Evolutionary conservation across 2,329 filamentous ascomycete species (phyloP).

Genomic region (Teratosphaeria epicoccoides): DNA sequence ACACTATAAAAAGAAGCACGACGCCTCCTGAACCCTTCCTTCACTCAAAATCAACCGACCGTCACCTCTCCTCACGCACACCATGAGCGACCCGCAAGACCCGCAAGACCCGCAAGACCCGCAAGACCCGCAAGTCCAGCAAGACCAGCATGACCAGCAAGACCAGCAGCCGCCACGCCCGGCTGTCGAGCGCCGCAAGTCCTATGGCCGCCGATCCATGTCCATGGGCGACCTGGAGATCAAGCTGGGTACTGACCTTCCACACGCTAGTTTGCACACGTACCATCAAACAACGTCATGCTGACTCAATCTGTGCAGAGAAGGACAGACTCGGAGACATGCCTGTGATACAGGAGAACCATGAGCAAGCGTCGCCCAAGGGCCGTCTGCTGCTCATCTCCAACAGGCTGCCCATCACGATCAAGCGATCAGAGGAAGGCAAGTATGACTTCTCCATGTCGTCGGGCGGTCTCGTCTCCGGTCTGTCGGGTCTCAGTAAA

Average conservation of each 20-base stretch:
- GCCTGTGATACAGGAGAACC: slow-evolving; percentile 23
- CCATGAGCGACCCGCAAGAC: background rate
- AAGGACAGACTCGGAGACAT: slow-evolving; percentile 17
- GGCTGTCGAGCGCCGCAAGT: background rate
- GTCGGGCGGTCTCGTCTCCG: slow-evolving; percentile 88
- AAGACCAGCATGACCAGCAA: background rate
- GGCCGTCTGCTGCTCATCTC: slow-evolving; percentile 71
- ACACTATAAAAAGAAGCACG: background rate
- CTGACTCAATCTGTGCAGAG: slow-evolving; percentile 4
- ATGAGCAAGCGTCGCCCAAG: slow-evolving; percentile 19
- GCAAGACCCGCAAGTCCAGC: too few relatives aligned
- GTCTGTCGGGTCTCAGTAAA: slow-evolving; percentile 82
- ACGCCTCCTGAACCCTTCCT: background rate
- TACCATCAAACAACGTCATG: background rate
- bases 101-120: too few relatives aligned
- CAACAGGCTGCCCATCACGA: slow-evolving; percentile 91
- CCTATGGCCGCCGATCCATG: slow-evolving; percentile 4
- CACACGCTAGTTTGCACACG: background rate
- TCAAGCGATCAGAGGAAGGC: slow-evolving; percentile 85
- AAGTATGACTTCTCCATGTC: slow-evolving; percentile 94
- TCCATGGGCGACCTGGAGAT: slow-evolving; percentile 6
- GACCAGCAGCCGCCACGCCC: background rate
- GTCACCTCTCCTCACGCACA: background rate
- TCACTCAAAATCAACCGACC: too few relatives aligned
- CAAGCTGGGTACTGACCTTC: background rate